Base-by-base conservation (phyloP, 768 basidiomycete genomes). In the Pleurotus pulmonarius region DNA sequence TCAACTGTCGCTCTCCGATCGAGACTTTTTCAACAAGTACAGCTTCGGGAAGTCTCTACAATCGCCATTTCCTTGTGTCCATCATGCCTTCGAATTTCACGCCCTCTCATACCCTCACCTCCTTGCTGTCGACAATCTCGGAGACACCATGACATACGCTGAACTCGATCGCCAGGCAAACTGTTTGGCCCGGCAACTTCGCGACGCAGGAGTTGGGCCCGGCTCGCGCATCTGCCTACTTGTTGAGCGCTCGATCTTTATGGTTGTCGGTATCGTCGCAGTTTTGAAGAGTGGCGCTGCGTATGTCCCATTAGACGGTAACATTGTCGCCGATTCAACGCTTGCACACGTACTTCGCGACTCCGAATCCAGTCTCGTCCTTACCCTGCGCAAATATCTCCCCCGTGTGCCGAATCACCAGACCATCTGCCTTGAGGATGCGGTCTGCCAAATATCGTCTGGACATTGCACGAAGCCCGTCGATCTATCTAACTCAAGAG, bases 221-320 rank as follows among this genome's bases (percentile, higher is more conserved):
- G 79, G 77, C 5, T 63, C 69, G 40, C 70, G 76, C 15, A 76
- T 80, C 46, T 78, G 77, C 58, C 69, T 80, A 24, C 69, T 81
- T n/a, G 73, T 72, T 15, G 69, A 73, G 41, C 72, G 80, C 22
- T 79, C 77, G 2, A 67, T 80, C 9, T 56, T 67, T 13, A 68
- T 79, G 59, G 64, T 79, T 11, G 65, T 77, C 26, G 78, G 66
- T 3, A 77, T 81, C 54, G 55, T 80, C n/a, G 76, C 75, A 1
- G 64, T 74, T 1, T 65, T 81, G 48, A 79, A 79, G 64, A 70
- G 72, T 12, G 80, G 79, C 7, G 79, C 67, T 1, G 70, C 75
- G 16, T 81, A 81, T 58, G 74, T 80, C 0, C 80, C 79, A 9
- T 64, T 81, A 18, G 80, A 81, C 60, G 78, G 73, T 5, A 67